Evolutionary conservation across 768 basidiomycete species (phyloP).

Genomic region (Boletellus ananas): DNA sequence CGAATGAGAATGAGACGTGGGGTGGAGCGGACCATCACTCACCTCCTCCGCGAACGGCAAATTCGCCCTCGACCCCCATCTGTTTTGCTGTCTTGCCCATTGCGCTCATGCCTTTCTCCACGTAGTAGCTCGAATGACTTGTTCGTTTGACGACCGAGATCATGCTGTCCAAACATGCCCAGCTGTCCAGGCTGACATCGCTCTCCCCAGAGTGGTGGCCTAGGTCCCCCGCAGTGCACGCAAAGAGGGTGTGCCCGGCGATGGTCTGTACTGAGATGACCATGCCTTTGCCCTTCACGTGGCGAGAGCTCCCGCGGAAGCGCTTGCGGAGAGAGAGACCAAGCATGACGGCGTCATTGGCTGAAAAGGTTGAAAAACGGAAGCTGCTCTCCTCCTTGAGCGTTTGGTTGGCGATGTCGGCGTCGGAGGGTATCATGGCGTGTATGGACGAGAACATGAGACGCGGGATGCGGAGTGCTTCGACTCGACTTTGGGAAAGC

Average conservation of each 20-base stretch:
- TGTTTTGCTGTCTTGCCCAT: slow-evolving; percentile 76
- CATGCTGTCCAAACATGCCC: slow-evolving; percentile 77
- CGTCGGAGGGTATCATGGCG: slow-evolving; percentile 61
- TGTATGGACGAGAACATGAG: slow-evolving; percentile 66
- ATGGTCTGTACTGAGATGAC: slow-evolving; percentile 78
- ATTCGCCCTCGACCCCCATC: slow-evolving; percentile 63
- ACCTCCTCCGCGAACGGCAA: slow-evolving; percentile 75
- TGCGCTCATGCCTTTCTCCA: slow-evolving; percentile 82
- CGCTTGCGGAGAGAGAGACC: slow-evolving; percentile 78
- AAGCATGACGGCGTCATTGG: slow-evolving; percentile 76
- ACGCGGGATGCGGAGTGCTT: neutral
- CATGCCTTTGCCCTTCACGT: slow-evolving; percentile 74
- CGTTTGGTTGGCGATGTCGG: slow-evolving; percentile 68
- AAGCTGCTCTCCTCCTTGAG: slow-evolving; percentile 66
- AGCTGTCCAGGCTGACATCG: slow-evolving; percentile 79
- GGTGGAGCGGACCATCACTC: slow-evolving; percentile 25
- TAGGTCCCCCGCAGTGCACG: slow-evolving; percentile 81
- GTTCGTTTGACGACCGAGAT: slow-evolving; percentile 73
- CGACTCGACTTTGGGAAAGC: neutral
- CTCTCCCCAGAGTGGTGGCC: slow-evolving; percentile 62
- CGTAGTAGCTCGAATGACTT: slow-evolving; percentile 81
- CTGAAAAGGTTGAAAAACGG: slow-evolving; percentile 71
- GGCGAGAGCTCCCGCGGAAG: slow-evolving; percentile 69
- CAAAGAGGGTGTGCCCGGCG: slow-evolving; percentile 73
- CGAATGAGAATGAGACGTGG: slow-evolving; percentile 1